These are phyloP conservation scores for Xerocomellus intermedius DNA, from an alignment of 768 basidiomycete genomes.

Conservation along the genomic window DNA sequence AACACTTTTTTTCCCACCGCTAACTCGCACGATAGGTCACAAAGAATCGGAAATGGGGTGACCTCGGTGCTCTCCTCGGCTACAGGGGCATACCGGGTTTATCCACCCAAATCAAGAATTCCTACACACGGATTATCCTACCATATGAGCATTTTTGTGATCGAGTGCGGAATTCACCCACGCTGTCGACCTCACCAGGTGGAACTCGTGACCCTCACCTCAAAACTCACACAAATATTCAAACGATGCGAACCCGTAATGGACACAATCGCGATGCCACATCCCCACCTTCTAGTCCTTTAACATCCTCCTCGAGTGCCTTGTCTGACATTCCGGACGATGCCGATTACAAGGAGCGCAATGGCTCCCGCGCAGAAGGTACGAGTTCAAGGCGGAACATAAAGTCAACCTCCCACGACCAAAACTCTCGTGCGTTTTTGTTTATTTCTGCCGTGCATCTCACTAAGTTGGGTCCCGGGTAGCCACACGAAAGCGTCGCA, in stretches of 20 bases:
- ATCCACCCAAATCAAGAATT: constrained; percentile 84
- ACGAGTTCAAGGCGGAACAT: constrained; percentile 51
- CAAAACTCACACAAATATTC: constrained; percentile 54
- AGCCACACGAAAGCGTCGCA: constrained; percentile 36
- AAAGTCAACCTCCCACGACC: constrained; percentile 53
- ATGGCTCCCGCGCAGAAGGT: constrained; percentile 40
- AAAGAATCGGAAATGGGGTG: constrained; percentile 82
- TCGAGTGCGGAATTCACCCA: constrained; percentile 65
- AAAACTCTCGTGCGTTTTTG: constrained; percentile 36
- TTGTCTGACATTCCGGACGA: constrained; percentile 83
- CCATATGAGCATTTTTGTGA: constrained; percentile 94
- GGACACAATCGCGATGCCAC: constrained; percentile 43
- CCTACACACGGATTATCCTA: constrained; percentile 86
- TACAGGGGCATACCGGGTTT: constrained; percentile 81
- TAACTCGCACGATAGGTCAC: constrained; percentile 59
- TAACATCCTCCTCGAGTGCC: constrained; percentile 74
- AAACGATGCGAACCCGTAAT: constrained; percentile 39
- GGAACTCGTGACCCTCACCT: constrained; percentile 49
- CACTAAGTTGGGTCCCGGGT: constrained; percentile 17
- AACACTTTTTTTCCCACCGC: constrained; percentile 22
- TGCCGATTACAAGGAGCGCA: constrained; percentile 56
- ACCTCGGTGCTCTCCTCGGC: constrained; percentile 78
- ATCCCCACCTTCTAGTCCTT: constrained; percentile 69
- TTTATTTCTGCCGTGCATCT: constrained; percentile 1
- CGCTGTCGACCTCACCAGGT: constrained; percentile 36